These are phyloP conservation scores for Fusarium virguliforme DNA, from an alignment of 2,329 filamentous ascomycete species.

Conservation along the genomic window DNA sequence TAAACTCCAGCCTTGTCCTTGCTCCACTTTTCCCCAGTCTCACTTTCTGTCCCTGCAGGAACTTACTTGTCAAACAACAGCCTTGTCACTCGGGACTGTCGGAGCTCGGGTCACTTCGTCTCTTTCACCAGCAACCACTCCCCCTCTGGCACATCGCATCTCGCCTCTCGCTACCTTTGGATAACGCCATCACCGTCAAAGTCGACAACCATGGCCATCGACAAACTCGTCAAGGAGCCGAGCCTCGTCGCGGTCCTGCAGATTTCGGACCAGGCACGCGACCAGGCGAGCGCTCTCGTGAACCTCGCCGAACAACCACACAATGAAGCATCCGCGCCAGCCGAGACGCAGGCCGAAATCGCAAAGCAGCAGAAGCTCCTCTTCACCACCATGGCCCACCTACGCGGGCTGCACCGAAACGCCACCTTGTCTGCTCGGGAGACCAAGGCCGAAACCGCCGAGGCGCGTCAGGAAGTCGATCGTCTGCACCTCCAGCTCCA, in stretches of 20 bases:
- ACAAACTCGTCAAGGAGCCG: conserved; percentile 60
- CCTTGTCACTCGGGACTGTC: conserved; percentile 5
- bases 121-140: conserved; percentile 12
- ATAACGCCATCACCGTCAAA: not conserved
- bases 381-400: conserved; percentile 82
- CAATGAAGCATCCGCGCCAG: conserved; percentile 59
- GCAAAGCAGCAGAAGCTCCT: conserved; percentile 86
- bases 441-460: conserved; percentile 88
- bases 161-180: not conserved
- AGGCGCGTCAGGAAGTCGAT: conserved; percentile 92
- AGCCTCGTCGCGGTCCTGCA: conserved; percentile 78
- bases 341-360: conserved; percentile 71
- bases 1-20: conserved; percentile 3
- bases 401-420: conserved; percentile 86
- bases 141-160: conserved; percentile 7
- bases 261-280: conserved; percentile 80
- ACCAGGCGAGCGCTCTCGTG: conserved; percentile 79
- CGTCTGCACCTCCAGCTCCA: conserved; percentile 92
- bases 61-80: conserved; percentile 21
- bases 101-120: conserved; percentile 16
- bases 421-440: conserved; percentile 86
- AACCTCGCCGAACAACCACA: conserved; percentile 66
- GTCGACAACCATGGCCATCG: conserved; percentile 56
- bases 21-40: conserved; percentile 19
- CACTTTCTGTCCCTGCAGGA: conserved; percentile 22